These are phyloP conservation scores for Sphaceloma murrayae DNA, from an alignment of 2,329 filamentous ascomycete species.

Conservation along the genomic window DNA sequence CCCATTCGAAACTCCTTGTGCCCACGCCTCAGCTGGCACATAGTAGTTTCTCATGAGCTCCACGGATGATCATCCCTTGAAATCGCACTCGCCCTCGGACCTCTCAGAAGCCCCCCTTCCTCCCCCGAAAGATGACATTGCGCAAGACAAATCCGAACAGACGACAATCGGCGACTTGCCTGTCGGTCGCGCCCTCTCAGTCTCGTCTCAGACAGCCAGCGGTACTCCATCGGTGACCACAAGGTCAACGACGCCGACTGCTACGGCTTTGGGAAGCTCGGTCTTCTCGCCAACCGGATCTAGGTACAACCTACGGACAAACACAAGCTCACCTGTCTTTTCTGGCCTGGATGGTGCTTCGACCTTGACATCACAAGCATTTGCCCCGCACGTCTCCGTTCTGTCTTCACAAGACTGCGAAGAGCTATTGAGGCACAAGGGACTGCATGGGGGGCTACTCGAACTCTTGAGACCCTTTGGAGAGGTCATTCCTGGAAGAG, in stretches of 20 bases:
- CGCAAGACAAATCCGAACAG: background rate
- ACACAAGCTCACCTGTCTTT: slow-evolving; percentile 25
- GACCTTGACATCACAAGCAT: slow-evolving; percentile 67
- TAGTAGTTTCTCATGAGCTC: slow-evolving; percentile 14
- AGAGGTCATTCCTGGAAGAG: slow-evolving; percentile 75
- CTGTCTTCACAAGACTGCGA: slow-evolving; percentile 83
- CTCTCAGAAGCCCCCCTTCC: background rate
- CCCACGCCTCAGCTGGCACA: background rate
- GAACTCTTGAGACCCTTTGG: slow-evolving; percentile 85
- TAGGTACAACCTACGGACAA: slow-evolving; percentile 25
- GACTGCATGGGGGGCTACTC: slow-evolving; percentile 70
- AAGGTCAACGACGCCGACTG: slow-evolving; percentile 6
- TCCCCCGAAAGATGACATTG: slow-evolving; percentile 9
- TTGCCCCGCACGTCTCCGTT: slow-evolving; percentile 80
- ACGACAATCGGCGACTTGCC: background rate
- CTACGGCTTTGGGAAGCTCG: slow-evolving; percentile 27
- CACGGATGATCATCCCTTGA: slow-evolving; percentile 11
- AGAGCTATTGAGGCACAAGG: slow-evolving; percentile 69
- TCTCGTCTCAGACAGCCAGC: slow-evolving; percentile 2
- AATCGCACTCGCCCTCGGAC: slow-evolving; percentile 1
- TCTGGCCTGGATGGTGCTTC: slow-evolving; percentile 46
- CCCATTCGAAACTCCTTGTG: background rate
- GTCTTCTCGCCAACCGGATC: slow-evolving; percentile 36
- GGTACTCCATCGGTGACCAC: slow-evolving; percentile 5
- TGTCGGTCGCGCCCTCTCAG: background rate